Evolutionary conservation across 176 grass and related monocot species (phyloP).

Genomic region (Guadua angustifolia): DNA sequence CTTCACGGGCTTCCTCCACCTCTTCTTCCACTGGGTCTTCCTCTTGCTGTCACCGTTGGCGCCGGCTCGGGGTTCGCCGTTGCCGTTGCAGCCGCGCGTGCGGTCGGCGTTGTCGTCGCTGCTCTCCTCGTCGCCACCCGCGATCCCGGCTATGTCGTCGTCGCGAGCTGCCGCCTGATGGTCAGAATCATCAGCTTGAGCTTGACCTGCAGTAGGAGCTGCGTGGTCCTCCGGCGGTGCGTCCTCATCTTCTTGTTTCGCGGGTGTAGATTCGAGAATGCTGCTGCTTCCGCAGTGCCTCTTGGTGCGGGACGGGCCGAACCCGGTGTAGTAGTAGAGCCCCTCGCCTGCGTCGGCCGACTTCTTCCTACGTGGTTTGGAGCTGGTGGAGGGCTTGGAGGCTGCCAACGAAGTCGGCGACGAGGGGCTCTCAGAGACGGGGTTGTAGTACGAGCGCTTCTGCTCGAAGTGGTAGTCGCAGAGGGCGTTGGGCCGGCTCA

Average conservation of each 20-base stretch:
- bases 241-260: background rate
- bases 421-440: background rate
- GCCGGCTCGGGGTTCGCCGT: background rate
- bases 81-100: background rate
- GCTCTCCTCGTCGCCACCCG: conserved; percentile 38
- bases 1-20: conserved; percentile 62
- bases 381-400: background rate
- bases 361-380: conserved; percentile 44
- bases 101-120: conserved; percentile 37
- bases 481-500: conserved; percentile 39
- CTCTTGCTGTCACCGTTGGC: conserved; percentile 19
- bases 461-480: conserved; percentile 48
- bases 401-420: background rate
- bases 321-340: conserved; percentile 61
- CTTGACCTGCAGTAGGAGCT: background rate
- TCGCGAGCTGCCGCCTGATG: background rate
- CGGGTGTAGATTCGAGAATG: background rate
- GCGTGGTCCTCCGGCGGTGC: background rate
- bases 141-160: background rate
- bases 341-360: background rate
- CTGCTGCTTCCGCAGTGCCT: conserved; percentile 30
- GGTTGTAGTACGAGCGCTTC: conserved; percentile 29
- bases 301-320: conserved; percentile 48
- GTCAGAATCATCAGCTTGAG: background rate
- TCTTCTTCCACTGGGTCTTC: conserved; percentile 35